Conservation (phyloP, 306 rosid genomes). For the Oemleria cerasiformis region DNA sequence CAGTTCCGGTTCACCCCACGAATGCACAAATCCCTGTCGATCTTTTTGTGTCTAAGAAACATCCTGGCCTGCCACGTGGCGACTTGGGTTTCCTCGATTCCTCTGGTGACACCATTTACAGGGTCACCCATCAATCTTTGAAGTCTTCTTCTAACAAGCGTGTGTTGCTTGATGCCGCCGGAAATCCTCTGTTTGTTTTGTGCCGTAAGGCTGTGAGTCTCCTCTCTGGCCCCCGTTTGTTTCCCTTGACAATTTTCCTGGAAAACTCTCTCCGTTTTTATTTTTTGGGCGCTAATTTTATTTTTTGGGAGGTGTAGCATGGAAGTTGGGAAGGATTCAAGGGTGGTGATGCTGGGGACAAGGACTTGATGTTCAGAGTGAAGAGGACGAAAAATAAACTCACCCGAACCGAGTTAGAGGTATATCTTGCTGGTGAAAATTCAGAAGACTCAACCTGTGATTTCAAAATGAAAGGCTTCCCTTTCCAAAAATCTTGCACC, state of each 20-base stretch:
- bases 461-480: slow-evolving; percentile 62
- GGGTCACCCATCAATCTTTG: slow-evolving; percentile 41
- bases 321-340: slow-evolving; percentile 75
- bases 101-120: slow-evolving; percentile 40
- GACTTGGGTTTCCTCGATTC: slow-evolving; percentile 50
- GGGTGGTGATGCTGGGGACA: slow-evolving; percentile 36
- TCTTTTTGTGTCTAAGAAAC: slow-evolving; percentile 73
- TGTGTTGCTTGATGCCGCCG: slow-evolving; percentile 47
- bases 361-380: slow-evolving; percentile 49
- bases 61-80: slow-evolving; percentile 46
- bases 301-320: slow-evolving; percentile 35
- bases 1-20: slow-evolving; percentile 21
- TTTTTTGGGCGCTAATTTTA: background rate
- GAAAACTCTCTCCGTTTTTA: background rate
- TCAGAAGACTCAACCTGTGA: slow-evolving; percentile 31
- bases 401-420: slow-evolving; percentile 56
- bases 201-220: slow-evolving; percentile 39
- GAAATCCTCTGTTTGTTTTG: slow-evolving; percentile 54
- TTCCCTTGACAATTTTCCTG: background rate
- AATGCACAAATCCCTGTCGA: slow-evolving; percentile 58
- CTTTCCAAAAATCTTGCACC: slow-evolving; percentile 65
- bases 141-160: slow-evolving; percentile 35
- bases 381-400: slow-evolving; percentile 47
- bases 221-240: background rate
- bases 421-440: slow-evolving; percentile 39